Base-by-base conservation (phyloP, 805 yeast species). In the Candida cerambycidarum region DNA sequence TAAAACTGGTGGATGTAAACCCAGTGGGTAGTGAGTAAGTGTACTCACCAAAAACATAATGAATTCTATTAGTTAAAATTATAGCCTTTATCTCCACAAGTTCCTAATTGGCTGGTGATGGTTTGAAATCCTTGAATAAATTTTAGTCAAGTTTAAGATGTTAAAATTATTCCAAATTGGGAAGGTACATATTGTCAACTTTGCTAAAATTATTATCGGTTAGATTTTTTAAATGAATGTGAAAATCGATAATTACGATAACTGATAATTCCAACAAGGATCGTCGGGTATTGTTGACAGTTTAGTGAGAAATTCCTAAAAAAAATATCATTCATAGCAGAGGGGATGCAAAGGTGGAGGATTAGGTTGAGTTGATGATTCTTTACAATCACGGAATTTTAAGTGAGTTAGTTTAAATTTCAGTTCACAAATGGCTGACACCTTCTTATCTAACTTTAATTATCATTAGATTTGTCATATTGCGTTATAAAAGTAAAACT, bases 281-380 rank as follows among this genome's bases (percentile, higher is more conserved):
- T 21, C 21, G 13, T 34, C 38, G 38, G 38, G 38, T 34, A 34
- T 23, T 21, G n/a, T 34, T 34, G 38, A 14, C 38, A 24, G n/a
- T 19, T 24, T 33, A 25, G 11, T 7, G 5, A 11, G n/a, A 25
- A 25, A 25, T 7, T 25, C 13, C 13, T 33, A 9, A 11, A 21
- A 34, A 21, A 23, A 18, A 12, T 34, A 18, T 5, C 21, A 19
- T n/a, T 3, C 10, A 4, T 9, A 5, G 8, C 10, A 29, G 27
- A 23, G 29, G 27, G 14, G 38, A 14, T 11, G 3, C 8, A 21
- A 15, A 19, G 18, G 27, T n/a, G 29, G 38, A 14, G 29, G 29
- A 12, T 12, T n/a, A 11, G n/a, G 29, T 34, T 34, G 37, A 6
- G 14, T 33, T 14, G 37, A 21, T 21, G 37, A 33, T 33, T 13